phyloP scores from a whole-genome alignment of 257 asterid genomes.

The Hygrophila difformis region DNA sequence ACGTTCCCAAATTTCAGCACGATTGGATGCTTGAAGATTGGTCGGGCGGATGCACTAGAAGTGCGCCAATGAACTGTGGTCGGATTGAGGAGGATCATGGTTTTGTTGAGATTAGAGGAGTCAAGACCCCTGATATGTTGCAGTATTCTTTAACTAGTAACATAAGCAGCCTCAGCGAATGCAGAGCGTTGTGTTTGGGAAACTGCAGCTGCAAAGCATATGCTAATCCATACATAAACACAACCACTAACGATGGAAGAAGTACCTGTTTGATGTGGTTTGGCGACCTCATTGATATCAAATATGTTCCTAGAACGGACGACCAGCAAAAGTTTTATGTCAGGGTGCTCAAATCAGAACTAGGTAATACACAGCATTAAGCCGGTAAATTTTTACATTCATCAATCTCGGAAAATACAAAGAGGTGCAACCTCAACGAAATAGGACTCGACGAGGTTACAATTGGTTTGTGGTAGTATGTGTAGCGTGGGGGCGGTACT shows the following conservation, averaged over 20 bases:
- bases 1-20: neutral
- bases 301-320: slow-evolving; percentile 13
- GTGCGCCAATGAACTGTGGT: slow-evolving; percentile 5
- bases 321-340: slow-evolving; percentile 22
- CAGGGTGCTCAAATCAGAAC: slow-evolving; percentile 26
- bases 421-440: no score
- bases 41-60: slow-evolving; percentile 21
- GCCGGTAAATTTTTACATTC: neutral
- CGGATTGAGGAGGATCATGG: slow-evolving; percentile 19
- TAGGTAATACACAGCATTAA: slow-evolving; percentile 16
- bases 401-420: neutral
- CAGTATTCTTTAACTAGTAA: slow-evolving; percentile 11
- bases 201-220: slow-evolving; percentile 24
- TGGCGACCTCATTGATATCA: slow-evolving; percentile 30
- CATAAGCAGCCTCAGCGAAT: slow-evolving; percentile 22
- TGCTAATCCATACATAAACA: slow-evolving; percentile 21
- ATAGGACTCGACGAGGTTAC: no score
- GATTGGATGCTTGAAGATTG: slow-evolving; percentile 28
- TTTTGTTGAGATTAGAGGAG: slow-evolving; percentile 15
- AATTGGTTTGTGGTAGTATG: no score
- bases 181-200: slow-evolving; percentile 16
- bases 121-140: slow-evolving; percentile 21
- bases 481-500: no score
- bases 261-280: slow-evolving; percentile 28
- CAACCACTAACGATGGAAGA: slow-evolving; percentile 14